Percentiles rank a stretch among this genome's conserved stretches.
Evolutionary conservation across 768 basidiomycete genomes (phyloP).

Genomic region (Boletus pseudopeckii): DNA sequence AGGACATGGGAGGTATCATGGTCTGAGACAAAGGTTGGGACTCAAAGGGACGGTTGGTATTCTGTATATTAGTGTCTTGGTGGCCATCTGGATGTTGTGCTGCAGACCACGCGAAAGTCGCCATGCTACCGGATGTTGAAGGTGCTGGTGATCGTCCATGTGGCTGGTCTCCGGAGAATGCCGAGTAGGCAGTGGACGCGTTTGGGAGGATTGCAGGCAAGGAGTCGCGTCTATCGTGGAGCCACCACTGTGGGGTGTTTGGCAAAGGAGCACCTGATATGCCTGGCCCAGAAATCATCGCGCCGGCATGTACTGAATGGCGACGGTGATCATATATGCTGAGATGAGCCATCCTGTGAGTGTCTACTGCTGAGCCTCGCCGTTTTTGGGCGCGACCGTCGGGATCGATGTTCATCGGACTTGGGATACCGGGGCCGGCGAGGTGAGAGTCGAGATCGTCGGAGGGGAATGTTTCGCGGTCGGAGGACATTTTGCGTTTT

Average conservation of each 20-base stretch:
- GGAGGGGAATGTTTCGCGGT: constrained; percentile 49
- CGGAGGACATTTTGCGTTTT: constrained; percentile 81
- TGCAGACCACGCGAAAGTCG: constrained; percentile 73
- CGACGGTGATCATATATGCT: constrained; percentile 72
- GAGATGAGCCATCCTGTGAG: constrained; percentile 69
- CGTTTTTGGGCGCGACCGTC: constrained; percentile 77
- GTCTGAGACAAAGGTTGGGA: constrained; percentile 42
- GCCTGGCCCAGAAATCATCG: constrained; percentile 31
- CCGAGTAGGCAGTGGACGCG: constrained; percentile 53
- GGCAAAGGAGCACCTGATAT: constrained; percentile 18
- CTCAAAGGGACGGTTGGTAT: constrained; percentile 46
- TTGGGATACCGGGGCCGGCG: constrained; percentile 64
- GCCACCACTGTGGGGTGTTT: constrained; percentile 49
- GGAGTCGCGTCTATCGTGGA: constrained; percentile 70
- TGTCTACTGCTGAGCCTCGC: constrained; percentile 79
- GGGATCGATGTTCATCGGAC: constrained; percentile 52
- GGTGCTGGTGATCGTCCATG: constrained; percentile 56
- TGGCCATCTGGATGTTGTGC: constrained; percentile 44
- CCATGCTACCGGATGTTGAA: constrained; percentile 57
- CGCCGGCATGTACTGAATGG: constrained; percentile 68
- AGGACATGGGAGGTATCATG: constrained; percentile 59
- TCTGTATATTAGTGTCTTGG: constrained; percentile 41
- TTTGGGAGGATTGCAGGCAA: constrained; percentile 67
- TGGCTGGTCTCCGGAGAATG: constrained; percentile 61
- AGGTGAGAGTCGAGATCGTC: constrained; percentile 69